phyloP scores from a whole-genome alignment of 2,329 filamentous ascomycete species.

The Colletotrichum tropicicola region DNA sequence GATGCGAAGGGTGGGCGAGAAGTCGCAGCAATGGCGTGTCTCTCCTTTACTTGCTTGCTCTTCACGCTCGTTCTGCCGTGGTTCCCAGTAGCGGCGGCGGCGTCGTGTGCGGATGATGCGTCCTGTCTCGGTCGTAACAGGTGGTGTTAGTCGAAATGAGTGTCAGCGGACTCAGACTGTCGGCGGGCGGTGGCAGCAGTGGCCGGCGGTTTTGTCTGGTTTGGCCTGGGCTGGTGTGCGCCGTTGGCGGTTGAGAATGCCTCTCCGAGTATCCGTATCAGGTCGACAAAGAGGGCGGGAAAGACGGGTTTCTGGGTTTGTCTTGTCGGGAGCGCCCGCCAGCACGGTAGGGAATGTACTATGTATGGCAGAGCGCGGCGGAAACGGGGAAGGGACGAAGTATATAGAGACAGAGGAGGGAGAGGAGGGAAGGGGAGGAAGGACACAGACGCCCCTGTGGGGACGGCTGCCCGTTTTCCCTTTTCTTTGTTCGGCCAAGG shows the following conservation, averaged over 20 bases:
- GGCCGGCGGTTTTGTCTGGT: neutral
- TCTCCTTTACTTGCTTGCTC: neutral
- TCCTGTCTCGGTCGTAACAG: conserved; percentile 15
- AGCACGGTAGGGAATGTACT: conserved; percentile 18
- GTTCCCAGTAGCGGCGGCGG: neutral
- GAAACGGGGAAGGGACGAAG: conserved; percentile 26
- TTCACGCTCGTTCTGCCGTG: neutral
- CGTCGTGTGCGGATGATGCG: conserved; percentile 17
- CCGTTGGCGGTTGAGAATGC: conserved; percentile 3
- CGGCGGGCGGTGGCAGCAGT: neutral
- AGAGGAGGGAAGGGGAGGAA: neutral
- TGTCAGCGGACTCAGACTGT: conserved; percentile 6
- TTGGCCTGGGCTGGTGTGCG: neutral
- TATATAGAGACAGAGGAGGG: conserved; percentile 16
- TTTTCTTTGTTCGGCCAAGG: conserved; percentile 26
- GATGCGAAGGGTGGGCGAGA: no score
- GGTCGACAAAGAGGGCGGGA: conserved; percentile 8
- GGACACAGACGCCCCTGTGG: conserved; percentile 2
- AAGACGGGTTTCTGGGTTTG: conserved; percentile 10
- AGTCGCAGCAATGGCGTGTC: neutral
- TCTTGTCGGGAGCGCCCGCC: conserved; percentile 30
- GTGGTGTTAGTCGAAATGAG: conserved; percentile 22
- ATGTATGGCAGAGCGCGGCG: neutral
- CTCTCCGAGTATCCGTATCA: neutral
- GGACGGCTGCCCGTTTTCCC: conserved; percentile 25